Evolutionary conservation across 306 rosid species (phyloP).

Genomic region (Abrus pulchellus): DNA sequence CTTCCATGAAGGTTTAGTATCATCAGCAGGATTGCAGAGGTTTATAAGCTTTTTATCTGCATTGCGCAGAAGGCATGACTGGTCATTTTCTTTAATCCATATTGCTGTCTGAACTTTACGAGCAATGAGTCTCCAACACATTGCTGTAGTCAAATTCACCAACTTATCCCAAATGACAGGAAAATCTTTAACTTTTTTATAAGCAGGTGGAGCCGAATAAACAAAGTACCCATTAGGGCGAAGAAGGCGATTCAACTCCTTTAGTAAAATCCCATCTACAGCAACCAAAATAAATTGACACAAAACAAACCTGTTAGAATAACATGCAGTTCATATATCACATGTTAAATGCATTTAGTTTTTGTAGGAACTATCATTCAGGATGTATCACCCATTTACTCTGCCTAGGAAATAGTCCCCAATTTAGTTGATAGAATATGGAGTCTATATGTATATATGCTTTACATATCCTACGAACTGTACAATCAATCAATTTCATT

Average conservation of each 20-base stretch:
- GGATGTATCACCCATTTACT: not conserved
- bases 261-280: constrained; percentile 90
- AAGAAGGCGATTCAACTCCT: constrained; percentile 83
- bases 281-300: constrained; percentile 41
- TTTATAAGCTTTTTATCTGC: constrained; percentile 66
- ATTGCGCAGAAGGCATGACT: constrained; percentile 64
- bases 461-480: not conserved
- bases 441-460: not conserved
- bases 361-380: not conserved
- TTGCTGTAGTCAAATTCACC: constrained; percentile 81
- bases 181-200: constrained; percentile 74
- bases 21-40: constrained; percentile 73
- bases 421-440: no score
- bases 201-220: constrained; percentile 95
- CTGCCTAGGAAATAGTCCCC: not conserved
- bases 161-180: constrained; percentile 87
- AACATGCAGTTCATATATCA: not conserved
- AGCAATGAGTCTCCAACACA: constrained; percentile 97
- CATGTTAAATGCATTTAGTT: not conserved
- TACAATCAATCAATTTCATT: not conserved
- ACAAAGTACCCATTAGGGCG: constrained; percentile 86
- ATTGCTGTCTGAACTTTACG: constrained; percentile 90
- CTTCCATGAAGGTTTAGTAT: constrained; percentile 80
- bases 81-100: constrained; percentile 82
- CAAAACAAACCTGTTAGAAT: not conserved